Evolutionary conservation across 306 rosid species (phyloP), one percentile per base, ranked within the genome.

Genomic region (Vachellia pachyceras): DNA sequence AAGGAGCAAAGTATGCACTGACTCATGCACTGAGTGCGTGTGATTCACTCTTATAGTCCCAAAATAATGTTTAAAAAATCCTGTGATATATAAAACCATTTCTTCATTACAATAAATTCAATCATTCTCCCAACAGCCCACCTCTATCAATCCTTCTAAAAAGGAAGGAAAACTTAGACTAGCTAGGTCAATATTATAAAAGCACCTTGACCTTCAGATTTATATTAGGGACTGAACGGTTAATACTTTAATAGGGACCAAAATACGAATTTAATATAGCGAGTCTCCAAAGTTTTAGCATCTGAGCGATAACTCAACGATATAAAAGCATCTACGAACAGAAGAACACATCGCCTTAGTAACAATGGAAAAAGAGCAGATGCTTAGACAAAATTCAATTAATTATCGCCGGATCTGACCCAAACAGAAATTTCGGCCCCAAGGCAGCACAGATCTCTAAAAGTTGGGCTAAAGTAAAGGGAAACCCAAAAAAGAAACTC

Each of bases 381-480:
- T 20, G 36, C 18, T 23, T 18, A 79, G 45, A n/a, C 10, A 44
- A 80, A 83, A 80, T 35, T 77, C 60, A 77, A 50, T 58, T 49
- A 11, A 52, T 11, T 63, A 77, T 77, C 39, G 18, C 73, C 79
- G 86, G 95, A 90, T 92, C 97, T 90, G 80, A 77, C 54, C 49
- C 68, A 80, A 69, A 50, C 69, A 73, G 70, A 71, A 73, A 65
- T 13, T 58, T 7, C 0, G 63, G 82, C 44, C 72, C 29, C 35
- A 70, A 23, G 54, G 46, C 73, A 40, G 29, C 68, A 25, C 36
- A 79, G 90, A 92, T 89, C 93, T 86, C 74, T 42, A 52, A 81
- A 22, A 55, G 67, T 11, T 52, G 47, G 44, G 72, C 63, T 20
- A 72, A 9, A 44, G 55, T 23, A 10, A 77, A 17, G 3, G 73